These are phyloP conservation scores for Nicotiana tomentosiformis DNA, from an alignment of 257 asterid genomes.

Conservation along the genomic window DNA sequence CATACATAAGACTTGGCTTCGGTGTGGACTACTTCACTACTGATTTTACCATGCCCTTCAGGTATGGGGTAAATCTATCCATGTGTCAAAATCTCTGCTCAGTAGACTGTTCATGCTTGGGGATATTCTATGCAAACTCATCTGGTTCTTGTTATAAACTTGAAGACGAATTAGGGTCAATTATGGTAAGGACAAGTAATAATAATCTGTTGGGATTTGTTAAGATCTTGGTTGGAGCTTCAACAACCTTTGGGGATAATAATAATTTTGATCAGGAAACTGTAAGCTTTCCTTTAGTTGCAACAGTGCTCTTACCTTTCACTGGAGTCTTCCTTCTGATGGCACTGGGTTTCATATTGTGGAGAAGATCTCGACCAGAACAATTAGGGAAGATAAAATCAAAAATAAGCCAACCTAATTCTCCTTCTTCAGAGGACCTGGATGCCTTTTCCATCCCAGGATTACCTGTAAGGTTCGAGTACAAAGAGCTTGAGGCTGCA, in stretches of 20 bases:
- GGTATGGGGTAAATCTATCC: conserved; percentile 33
- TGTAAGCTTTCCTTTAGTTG: conserved; percentile 36
- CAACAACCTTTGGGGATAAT: conserved; percentile 10
- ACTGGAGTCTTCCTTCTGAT: conserved; percentile 31
- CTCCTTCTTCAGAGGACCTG: conserved; percentile 28
- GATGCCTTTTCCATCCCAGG: conserved; percentile 53
- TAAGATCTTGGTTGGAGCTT: conserved; percentile 25
- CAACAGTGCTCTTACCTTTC: conserved; percentile 50
- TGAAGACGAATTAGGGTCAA: conserved; percentile 45
- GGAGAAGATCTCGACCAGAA: conserved; percentile 19
- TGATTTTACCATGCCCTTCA: conserved; percentile 38
- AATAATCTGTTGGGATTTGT: conserved; percentile 39
- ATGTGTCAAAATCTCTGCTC: conserved; percentile 55
- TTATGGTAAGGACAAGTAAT: conserved; percentile 25
- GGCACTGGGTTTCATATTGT: conserved; percentile 27
- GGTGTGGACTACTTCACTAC: conserved; percentile 60
- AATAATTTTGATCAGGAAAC: conserved; percentile 1
- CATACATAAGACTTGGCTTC: conserved; percentile 41
- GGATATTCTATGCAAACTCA: conserved; percentile 43
- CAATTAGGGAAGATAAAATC: not conserved
- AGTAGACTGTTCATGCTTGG: conserved; percentile 58
- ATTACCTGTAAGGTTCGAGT: conserved; percentile 49
- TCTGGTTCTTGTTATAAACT: conserved; percentile 60
- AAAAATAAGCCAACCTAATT: conserved; percentile 4
- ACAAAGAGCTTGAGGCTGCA: conserved; percentile 48